Evolutionary conservation across 148 eudicot genomes (phyloP).

Genomic region (Linanthus parryae): DNA sequence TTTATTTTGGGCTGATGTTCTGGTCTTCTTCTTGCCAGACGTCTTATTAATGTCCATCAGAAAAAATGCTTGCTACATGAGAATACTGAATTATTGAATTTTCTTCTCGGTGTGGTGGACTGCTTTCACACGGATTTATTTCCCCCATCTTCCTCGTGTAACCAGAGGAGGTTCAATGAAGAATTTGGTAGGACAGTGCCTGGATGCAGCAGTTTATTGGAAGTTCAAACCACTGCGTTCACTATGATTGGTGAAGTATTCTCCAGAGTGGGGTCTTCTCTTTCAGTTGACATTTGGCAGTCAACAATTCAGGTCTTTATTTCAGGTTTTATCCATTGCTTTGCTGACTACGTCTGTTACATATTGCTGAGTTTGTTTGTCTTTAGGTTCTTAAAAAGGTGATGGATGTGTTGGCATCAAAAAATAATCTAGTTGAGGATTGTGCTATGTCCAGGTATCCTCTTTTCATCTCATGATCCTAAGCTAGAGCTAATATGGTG

Average conservation of each 20-base stretch:
- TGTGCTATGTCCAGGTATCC: slow-evolving; percentile 54
- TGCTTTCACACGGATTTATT: slow-evolving; percentile 45
- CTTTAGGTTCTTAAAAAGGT: slow-evolving; percentile 69
- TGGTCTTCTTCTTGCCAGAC: slow-evolving; percentile 32
- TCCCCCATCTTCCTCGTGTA: slow-evolving; percentile 26
- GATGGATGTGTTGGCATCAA: slow-evolving; percentile 64
- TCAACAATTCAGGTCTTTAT: slow-evolving; percentile 64
- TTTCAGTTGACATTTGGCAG: slow-evolving; percentile 65
- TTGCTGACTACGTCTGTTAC: not conserved
- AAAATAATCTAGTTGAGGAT: slow-evolving; percentile 45
- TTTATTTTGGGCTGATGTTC: slow-evolving; percentile 1
- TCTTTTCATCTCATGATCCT: slow-evolving; percentile 4
- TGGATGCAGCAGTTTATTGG: slow-evolving; percentile 43
- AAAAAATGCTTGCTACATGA: slow-evolving; percentile 38
- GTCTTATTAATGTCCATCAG: slow-evolving; percentile 43
- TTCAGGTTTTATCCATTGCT: slow-evolving; percentile 1
- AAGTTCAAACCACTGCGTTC: slow-evolving; percentile 54
- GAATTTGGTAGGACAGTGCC: slow-evolving; percentile 24
- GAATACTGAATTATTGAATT: slow-evolving; percentile 45
- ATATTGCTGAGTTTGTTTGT: slow-evolving; percentile 14
- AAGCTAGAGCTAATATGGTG: not conserved
- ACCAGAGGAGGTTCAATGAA: slow-evolving; percentile 17
- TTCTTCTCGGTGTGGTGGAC: slow-evolving; percentile 50
- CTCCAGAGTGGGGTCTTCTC: slow-evolving; percentile 57
- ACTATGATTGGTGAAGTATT: slow-evolving; percentile 75